A percentile compares a stretch with the other conserved stretches of the same genome.
phyloP scores from a whole-genome alignment of 2,329 filamentous ascomycete species.

The Paraphaeosphaeria minitans region DNA sequence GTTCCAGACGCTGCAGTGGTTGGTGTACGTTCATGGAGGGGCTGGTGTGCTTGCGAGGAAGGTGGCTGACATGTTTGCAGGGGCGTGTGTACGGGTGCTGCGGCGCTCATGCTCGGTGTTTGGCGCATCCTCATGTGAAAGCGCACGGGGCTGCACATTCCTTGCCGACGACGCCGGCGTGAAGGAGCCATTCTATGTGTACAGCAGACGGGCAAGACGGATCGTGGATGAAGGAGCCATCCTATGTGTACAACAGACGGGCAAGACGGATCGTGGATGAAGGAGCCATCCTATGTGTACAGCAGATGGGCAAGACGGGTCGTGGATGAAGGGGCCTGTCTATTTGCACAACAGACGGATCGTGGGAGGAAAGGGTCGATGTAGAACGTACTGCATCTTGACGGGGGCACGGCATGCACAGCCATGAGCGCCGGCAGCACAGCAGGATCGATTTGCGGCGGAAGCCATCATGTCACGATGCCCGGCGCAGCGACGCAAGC shows the following conservation, averaged over 20 bases:
- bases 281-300: no score
- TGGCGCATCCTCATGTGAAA: slow-evolving; percentile 69
- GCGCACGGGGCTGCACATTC: slow-evolving; percentile 7
- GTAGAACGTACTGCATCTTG: slow-evolving; percentile 18
- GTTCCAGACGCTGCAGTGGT: slow-evolving; percentile 96
- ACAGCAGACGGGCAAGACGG: slow-evolving; percentile 6
- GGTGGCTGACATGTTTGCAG: slow-evolving; percentile 44
- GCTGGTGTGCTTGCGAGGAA: neutral
- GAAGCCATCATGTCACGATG: slow-evolving; percentile 22
- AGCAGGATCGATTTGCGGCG: slow-evolving; percentile 20
- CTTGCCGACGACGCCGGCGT: slow-evolving; percentile 11
- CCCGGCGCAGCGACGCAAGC: slow-evolving; percentile 13
- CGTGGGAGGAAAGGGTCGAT: slow-evolving; percentile 12
- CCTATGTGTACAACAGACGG: no score
- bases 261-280: no score
- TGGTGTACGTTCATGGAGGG: slow-evolving; percentile 73
- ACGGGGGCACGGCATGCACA: slow-evolving; percentile 27
- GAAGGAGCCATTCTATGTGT: neutral
- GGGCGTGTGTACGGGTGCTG: slow-evolving; percentile 70
- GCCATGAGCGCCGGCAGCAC: slow-evolving; percentile 19
- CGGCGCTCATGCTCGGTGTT: slow-evolving; percentile 69
- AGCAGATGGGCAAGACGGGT: no score
- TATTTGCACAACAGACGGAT: slow-evolving; percentile 7
- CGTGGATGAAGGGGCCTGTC: slow-evolving; percentile 1
- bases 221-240: no score